These are phyloP conservation scores for Cyberlindnera petersonii DNA, from an alignment of 805 yeast species.

Conservation along the genomic window DNA sequence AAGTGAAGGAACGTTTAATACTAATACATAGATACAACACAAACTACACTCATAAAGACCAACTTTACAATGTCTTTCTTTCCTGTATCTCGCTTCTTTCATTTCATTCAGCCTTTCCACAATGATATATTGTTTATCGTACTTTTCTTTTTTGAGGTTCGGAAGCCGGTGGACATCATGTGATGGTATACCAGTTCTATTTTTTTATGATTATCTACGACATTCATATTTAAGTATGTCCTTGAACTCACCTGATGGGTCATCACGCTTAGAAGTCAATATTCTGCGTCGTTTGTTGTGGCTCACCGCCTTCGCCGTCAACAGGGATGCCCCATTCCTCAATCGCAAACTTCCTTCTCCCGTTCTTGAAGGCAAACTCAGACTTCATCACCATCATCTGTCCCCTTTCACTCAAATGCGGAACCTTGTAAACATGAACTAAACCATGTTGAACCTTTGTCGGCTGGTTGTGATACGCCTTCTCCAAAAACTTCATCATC, in stretches of 20 bases:
- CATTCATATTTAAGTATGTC: no score
- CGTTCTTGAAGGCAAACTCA: constrained; percentile 84
- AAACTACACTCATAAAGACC: no score
- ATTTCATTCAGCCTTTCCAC: no score
- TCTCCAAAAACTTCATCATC: constrained; percentile 60
- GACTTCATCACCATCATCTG: constrained; percentile 69
- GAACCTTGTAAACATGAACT: constrained; percentile 69
- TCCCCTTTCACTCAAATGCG: constrained; percentile 71
- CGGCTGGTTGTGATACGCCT: constrained; percentile 68
- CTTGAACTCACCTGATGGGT: background rate
- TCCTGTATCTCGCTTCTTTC: no score
- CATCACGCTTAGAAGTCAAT: constrained; percentile 18
- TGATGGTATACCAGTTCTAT: no score
- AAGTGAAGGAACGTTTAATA: no score
- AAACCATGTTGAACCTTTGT: constrained; percentile 81
- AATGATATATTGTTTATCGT: no score
- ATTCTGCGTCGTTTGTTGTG: constrained; percentile 22
- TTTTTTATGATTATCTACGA: no score
- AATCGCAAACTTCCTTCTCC: constrained; percentile 77
- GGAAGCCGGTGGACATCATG: no score
- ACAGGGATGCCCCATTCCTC: constrained; percentile 98
- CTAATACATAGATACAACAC: no score
- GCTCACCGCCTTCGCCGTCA: constrained; percentile 55
- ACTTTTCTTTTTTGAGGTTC: no score
- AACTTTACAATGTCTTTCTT: no score